These are phyloP conservation scores for Hemisphaericaspora lyxosophila DNA, from an alignment of 1,139 yeast genomes.

Conservation along the genomic window DNA sequence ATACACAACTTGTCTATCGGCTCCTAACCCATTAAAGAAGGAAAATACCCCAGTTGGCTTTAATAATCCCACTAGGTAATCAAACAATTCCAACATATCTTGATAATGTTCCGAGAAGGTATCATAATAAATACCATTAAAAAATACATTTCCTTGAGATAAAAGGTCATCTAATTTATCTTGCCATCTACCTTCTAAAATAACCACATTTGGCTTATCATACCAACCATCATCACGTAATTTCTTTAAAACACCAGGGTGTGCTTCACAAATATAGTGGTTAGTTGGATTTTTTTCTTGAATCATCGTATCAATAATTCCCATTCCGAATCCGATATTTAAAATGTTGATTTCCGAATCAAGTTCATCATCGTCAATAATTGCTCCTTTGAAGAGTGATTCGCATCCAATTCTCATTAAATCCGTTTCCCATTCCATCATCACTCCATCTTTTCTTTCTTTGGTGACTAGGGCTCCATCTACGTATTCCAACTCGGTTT, in stretches of 20 bases:
- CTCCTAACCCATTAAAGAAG: slow-evolving; percentile 95
- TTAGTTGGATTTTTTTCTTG: slow-evolving; percentile 57
- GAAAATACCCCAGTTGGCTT: slow-evolving; percentile 83
- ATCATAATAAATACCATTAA: slow-evolving; percentile 91
- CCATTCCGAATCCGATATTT: slow-evolving; percentile 96
- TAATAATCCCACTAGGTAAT: slow-evolving; percentile 74
- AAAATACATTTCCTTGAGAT: slow-evolving; percentile 61
- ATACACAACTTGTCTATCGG: slow-evolving; percentile 83
- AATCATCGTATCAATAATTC: slow-evolving; percentile 82
- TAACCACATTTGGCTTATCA: slow-evolving; percentile 65
- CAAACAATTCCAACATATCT: slow-evolving; percentile 86
- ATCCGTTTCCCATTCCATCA: slow-evolving; percentile 95
- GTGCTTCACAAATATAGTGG: slow-evolving; percentile 93
- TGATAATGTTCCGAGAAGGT: slow-evolving; percentile 85
- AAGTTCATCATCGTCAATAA: slow-evolving; percentile 24
- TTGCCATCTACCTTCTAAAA: slow-evolving; percentile 91
- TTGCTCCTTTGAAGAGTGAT: slow-evolving; percentile 50
- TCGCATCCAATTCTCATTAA: slow-evolving; percentile 82
- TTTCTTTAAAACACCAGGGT: slow-evolving; percentile 80
- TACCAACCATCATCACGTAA: slow-evolving; percentile 82
- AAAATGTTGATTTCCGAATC: slow-evolving; percentile 55
- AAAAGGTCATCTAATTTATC: slow-evolving; percentile 67
- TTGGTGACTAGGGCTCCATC: slow-evolving; percentile 73
- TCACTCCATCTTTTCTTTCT: slow-evolving; percentile 81
- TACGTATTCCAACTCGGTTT: slow-evolving; percentile 66